Evolutionary conservation across 768 basidiomycete species (phyloP), one percentile per base, ranked within the genome.

Genomic region (Steccherinum ochraceum): DNA sequence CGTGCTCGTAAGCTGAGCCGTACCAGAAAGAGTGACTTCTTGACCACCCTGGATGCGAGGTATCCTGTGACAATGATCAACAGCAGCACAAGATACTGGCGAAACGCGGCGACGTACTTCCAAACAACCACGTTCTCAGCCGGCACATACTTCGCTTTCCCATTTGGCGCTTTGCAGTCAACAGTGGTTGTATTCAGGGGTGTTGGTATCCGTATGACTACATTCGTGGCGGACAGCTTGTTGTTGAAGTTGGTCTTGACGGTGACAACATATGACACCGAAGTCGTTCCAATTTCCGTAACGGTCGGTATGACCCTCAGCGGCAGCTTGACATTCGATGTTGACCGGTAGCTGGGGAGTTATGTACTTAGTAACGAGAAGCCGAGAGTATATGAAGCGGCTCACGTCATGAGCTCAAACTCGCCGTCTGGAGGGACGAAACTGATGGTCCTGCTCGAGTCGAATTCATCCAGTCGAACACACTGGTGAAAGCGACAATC

Each of bases 401-500:
- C 84, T 57, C 49, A 89, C 92, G 83, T 79, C 96, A 99, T 98
- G 35, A 99, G 75, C 67, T 99, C 96, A 58, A 99, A 99, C 67
- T 99, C 96, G 23, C 96, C 96, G 61, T 99, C 96, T 2, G 96
- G 96, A 0, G 96, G 96, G 27, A 98, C 85, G 69, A 98, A 98
- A 61, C 88, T 93, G 69, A 99, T 98, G 1, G 91, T 93, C 41
- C 96, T 79, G 50, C 82, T 86, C 4, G 90, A 84, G 64, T 98
- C 94, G 62, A 98, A 99, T 67, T 94, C 93, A 56, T 90, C 85
- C 40, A 99, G 72, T 52, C 93, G 80, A 20, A 99, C 96, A 64
- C 96, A 99, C 67, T 99, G 96, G 60, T 99, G 96, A 76, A 98
- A 98, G 51, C 90, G 89, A 67, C 95, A 98, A 64, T 99, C 96